phyloP scores from a whole-genome alignment of 1,284 basidiomycete genomes.

The Schizopora paradoxa region DNA sequence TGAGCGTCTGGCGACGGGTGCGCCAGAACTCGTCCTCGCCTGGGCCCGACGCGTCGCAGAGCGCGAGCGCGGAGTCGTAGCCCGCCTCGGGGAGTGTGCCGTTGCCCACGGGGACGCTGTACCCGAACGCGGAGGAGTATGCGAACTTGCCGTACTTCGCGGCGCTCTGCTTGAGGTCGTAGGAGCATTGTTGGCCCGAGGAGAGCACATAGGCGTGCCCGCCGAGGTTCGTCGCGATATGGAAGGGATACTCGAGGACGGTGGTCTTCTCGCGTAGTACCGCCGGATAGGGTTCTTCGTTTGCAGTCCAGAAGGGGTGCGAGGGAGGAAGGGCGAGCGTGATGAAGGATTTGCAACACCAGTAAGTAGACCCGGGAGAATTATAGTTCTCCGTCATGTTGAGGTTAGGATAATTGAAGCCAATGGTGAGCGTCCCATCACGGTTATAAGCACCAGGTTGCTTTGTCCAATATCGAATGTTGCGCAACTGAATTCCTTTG shows the following conservation, averaged over 20 bases:
- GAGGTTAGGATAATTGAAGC: conserved; percentile 68
- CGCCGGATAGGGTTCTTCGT: conserved; percentile 58
- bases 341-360: conserved; percentile 77
- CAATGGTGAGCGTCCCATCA: conserved; percentile 71
- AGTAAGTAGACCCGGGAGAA: conserved; percentile 76
- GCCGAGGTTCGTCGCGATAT: conserved; percentile 58
- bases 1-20: conserved; percentile 54
- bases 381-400: conserved; percentile 79
- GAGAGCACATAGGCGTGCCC: conserved; percentile 70
- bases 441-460: conserved; percentile 55
- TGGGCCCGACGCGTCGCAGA: conserved; percentile 43
- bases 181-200: conserved; percentile 74
- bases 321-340: conserved; percentile 56
- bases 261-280: conserved; percentile 41
- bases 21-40: conserved; percentile 69
- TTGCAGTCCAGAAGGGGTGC: conserved; percentile 67
- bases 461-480: conserved; percentile 65
- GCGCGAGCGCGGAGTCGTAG: conserved; percentile 62
- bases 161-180: conserved; percentile 70
- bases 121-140: conserved; percentile 72
- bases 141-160: conserved; percentile 77
- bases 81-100: conserved; percentile 68
- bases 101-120: conserved; percentile 65
- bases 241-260: conserved; percentile 54
- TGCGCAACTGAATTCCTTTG: conserved; percentile 69